Percentiles rank a stretch among this genome's conserved stretches.
Conservation (phyloP, 2,329 filamentous ascomycete species). For the Aciculosporium take region DNA sequence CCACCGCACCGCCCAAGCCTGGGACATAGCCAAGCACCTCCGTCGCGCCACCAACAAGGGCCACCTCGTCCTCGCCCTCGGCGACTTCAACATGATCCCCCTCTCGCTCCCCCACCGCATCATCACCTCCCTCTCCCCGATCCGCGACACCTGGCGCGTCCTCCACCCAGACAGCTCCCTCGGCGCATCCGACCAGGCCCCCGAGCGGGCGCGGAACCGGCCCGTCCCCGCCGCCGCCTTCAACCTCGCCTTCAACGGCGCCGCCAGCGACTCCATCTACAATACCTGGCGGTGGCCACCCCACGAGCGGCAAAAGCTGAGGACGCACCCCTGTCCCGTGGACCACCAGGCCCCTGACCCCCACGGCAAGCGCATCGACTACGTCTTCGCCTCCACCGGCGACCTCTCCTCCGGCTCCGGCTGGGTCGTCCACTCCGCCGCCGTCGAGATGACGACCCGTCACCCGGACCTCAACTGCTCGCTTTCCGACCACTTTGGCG, state of each 20-base stretch:
- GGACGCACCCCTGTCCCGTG: slow-evolving; percentile 41
- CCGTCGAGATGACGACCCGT: slow-evolving; percentile 66
- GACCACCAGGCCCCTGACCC: slow-evolving; percentile 54
- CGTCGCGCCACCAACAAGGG: slow-evolving; percentile 66
- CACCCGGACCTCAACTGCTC: slow-evolving; percentile 74
- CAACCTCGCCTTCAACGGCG: slow-evolving; percentile 69
- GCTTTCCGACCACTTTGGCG: slow-evolving; percentile 87
- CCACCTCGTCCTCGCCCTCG: slow-evolving; percentile 71
- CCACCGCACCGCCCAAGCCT: slow-evolving; percentile 83
- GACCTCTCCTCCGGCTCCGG: slow-evolving; percentile 16
- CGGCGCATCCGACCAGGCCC: slow-evolving; percentile 52
- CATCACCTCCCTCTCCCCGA: slow-evolving; percentile 62
- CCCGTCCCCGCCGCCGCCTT: slow-evolving; percentile 62
- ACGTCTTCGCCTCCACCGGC: slow-evolving; percentile 67
- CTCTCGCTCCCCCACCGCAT: slow-evolving; percentile 70
- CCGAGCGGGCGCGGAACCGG: slow-evolving; percentile 50
- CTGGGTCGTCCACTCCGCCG: slow-evolving; percentile 58
- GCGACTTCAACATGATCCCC: slow-evolving; percentile 96
- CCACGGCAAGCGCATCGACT: slow-evolving; percentile 78
- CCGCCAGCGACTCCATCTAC: slow-evolving; percentile 70
- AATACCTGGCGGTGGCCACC: slow-evolving; percentile 93
- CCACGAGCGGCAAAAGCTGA: slow-evolving; percentile 50
- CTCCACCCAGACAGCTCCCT: slow-evolving; percentile 73
- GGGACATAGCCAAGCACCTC: slow-evolving; percentile 86
- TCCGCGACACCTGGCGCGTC: slow-evolving; percentile 73